These are phyloP conservation scores for Amanita rubescens DNA, from an alignment of 768 basidiomycete genomes.

Conservation along the genomic window DNA sequence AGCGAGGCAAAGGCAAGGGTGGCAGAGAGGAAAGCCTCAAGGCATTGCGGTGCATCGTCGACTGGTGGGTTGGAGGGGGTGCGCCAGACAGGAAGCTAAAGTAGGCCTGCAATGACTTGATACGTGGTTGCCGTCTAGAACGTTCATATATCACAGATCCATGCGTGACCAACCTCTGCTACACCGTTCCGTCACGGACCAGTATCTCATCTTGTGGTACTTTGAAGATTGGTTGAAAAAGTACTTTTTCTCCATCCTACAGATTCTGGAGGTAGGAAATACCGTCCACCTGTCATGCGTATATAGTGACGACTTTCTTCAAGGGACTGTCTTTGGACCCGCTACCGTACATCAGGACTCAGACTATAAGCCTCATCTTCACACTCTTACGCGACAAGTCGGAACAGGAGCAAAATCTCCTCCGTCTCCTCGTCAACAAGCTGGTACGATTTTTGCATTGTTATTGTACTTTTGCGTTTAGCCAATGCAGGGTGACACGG, in stretches of 20 bases:
- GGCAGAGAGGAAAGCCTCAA: conserved; percentile 91
- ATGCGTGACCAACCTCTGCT: conserved; percentile 81
- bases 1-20: conserved; percentile 72
- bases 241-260: conserved; percentile 88
- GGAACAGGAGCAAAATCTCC: conserved; percentile 95
- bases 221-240: conserved; percentile 99
- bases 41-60: conserved; percentile 83
- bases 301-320: not conserved
- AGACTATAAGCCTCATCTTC: conserved; percentile 70
- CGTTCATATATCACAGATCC: conserved; percentile 44
- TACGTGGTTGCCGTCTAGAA: not conserved
- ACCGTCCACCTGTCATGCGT: not conserved
- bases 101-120: conserved; percentile 33
- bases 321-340: conserved; percentile 80
- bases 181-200: conserved; percentile 58
- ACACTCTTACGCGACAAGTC: conserved; percentile 83
- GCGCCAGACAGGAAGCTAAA: conserved; percentile 80
- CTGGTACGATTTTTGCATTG: conserved; percentile 45
- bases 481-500: conserved; percentile 68
- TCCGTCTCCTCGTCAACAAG: conserved; percentile 90
- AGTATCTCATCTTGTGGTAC: conserved; percentile 73
- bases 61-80: conserved; percentile 98
- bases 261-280: conserved; percentile 70
- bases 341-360: conserved; percentile 81
- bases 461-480: not conserved